Evolutionary conservation across 306 rosid genomes (phyloP).

Genomic region (Gastrolobium bilobum): DNA sequence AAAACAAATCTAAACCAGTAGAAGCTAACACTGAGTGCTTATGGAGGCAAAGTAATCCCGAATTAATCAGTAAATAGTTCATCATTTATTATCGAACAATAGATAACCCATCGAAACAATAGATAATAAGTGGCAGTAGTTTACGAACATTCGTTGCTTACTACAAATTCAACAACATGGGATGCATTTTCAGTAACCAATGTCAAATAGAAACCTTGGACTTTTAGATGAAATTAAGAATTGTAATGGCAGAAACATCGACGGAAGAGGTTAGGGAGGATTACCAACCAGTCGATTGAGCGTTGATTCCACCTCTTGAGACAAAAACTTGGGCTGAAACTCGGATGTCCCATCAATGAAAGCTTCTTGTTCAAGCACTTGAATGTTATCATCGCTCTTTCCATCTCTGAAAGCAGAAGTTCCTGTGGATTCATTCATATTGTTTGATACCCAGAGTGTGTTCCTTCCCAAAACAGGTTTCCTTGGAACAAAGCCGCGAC

Average conservation of each 20-base stretch:
- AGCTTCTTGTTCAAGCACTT: conserved; percentile 70
- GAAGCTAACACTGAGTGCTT: conserved; percentile 5
- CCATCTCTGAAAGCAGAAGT: conserved; percentile 52
- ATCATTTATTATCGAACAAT: not conserved
- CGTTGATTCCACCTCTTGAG: conserved; percentile 55
- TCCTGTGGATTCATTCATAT: conserved; percentile 54
- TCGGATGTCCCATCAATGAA: conserved; percentile 53
- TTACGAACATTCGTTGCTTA: not conserved
- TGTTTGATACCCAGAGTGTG: conserved; percentile 38
- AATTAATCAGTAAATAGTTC: not conserved
- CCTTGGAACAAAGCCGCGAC: conserved; percentile 44
- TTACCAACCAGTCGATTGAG: conserved; percentile 77
- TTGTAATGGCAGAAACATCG: conserved; percentile 1
- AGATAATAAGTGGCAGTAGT: not conserved
- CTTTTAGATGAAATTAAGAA: not conserved
- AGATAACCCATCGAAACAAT: not conserved
- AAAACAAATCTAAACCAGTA: conserved; percentile 19
- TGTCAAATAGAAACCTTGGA: not conserved
- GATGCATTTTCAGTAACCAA: conserved; percentile 16
- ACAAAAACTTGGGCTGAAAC: conserved; percentile 40
- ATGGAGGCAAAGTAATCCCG: not conserved
- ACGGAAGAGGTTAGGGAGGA: not conserved
- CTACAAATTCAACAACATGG: not conserved
- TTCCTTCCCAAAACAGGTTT: conserved; percentile 37
- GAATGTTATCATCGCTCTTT: conserved; percentile 53